phyloP scores from a whole-genome alignment of 345 rosid genomes.

The Sisymbrium irio region DNA sequence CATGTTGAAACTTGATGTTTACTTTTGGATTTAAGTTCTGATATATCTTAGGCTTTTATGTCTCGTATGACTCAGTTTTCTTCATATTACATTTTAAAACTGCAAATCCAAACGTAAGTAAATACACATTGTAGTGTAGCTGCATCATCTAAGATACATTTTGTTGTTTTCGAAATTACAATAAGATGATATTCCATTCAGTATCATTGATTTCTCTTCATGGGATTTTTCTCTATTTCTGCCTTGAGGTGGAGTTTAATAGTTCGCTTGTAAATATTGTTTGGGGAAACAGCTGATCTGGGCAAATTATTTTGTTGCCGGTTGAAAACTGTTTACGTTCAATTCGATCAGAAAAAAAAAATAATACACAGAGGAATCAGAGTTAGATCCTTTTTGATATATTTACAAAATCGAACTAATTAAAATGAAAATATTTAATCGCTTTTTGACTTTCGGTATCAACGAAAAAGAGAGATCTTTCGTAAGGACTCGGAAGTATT shows the following conservation, averaged over 20 bases:
- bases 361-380: too few relatives aligned
- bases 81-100: background rate
- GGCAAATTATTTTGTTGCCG: too few relatives aligned
- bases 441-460: background rate
- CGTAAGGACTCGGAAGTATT: background rate
- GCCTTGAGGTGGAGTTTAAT: background rate
- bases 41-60: background rate
- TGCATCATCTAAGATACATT: too few relatives aligned
- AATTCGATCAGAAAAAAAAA: too few relatives aligned
- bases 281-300: too few relatives aligned
- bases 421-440: background rate
- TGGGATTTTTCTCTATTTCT: background rate
- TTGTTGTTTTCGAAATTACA: too few relatives aligned
- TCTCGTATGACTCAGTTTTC: too few relatives aligned
- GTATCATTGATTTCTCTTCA: background rate
- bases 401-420: background rate
- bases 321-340: too few relatives aligned
- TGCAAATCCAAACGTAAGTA: too few relatives aligned
- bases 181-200: background rate
- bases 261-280: too few relatives aligned
- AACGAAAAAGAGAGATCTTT: background rate
- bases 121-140: background rate
- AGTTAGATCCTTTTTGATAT: too few relatives aligned
- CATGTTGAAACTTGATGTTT: background rate
- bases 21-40: background rate